These are phyloP conservation scores for Sclerotinia sclerotiorum DNA, from an alignment of 2,329 filamentous ascomycete genomes.

Conservation along the genomic window DNA sequence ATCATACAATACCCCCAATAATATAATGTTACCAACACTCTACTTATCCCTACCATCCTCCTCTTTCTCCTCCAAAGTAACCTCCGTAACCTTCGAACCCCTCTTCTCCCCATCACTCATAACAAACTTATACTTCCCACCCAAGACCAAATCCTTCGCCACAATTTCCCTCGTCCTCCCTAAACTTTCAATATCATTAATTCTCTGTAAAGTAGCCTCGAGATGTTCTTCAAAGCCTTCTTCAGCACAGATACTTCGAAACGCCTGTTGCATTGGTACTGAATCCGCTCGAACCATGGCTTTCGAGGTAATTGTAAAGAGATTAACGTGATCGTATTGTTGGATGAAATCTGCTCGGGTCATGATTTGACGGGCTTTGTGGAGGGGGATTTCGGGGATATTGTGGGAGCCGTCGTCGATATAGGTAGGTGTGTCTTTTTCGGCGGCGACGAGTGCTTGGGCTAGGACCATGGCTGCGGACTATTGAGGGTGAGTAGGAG, in stretches of 20 bases:
- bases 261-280: conserved; percentile 94
- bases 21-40: not conserved
- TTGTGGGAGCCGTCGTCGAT: conserved; percentile 29
- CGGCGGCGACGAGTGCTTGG: conserved; percentile 82
- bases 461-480: conserved; percentile 93
- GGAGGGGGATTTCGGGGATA: conserved; percentile 76
- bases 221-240: conserved; percentile 80
- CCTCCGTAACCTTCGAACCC: conserved; percentile 35
- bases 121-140: conserved; percentile 72
- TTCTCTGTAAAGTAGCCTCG: conserved; percentile 78
- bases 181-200: conserved; percentile 88
- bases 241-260: conserved; percentile 75
- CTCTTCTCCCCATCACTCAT: conserved; percentile 34
- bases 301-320: conserved; percentile 88
- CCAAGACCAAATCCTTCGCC: conserved; percentile 87
- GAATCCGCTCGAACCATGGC: conserved; percentile 89
- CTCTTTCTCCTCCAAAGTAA: conserved; percentile 33
- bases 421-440: conserved; percentile 45
- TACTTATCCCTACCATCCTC: not conserved
- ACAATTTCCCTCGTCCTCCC: conserved; percentile 93
- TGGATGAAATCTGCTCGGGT: conserved; percentile 94
- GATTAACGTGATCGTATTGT: conserved; percentile 86
- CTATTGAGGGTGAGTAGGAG: conserved; percentile 43
- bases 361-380: conserved; percentile 88
- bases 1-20: no score